Evolutionary conservation across 2,329 filamentous ascomycete genomes (phyloP).

Genomic region (Colletotrichum ledebouriae): DNA sequence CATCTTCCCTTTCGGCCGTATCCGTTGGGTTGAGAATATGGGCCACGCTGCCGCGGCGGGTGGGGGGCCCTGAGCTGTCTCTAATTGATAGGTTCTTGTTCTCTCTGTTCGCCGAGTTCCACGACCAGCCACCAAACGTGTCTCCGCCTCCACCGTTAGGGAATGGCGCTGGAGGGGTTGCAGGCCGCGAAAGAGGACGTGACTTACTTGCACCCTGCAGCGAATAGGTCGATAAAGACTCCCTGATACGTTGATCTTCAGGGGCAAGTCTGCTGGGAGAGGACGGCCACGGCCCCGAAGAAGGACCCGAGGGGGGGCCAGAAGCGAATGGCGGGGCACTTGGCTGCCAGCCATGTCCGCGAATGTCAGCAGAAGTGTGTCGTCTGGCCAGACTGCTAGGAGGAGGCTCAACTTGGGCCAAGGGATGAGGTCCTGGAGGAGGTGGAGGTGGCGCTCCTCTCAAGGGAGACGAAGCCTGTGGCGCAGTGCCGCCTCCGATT

Average conservation of each 20-base stretch:
- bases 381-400: conserved; percentile 81
- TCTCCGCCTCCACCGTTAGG: conserved; percentile 60
- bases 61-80: conserved; percentile 69
- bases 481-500: conserved; percentile 76
- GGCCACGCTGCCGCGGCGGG: conserved; percentile 71
- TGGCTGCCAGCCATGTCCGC: conserved; percentile 84
- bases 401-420: conserved; percentile 72
- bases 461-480: conserved; percentile 80
- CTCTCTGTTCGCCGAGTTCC: conserved; percentile 65
- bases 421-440: conserved; percentile 75
- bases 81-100: conserved; percentile 64
- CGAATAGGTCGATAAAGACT: conserved; percentile 70
- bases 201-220: conserved; percentile 59
- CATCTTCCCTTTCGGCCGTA: conserved; percentile 67
- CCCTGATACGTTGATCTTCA: conserved; percentile 69
- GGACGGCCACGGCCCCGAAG: conserved; percentile 66
- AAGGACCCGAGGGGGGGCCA: conserved; percentile 63
- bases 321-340: conserved; percentile 64
- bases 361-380: conserved; percentile 96
- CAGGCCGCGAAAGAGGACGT: conserved; percentile 63
- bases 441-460: conserved; percentile 75
- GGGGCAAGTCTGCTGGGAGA: conserved; percentile 64
- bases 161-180: conserved; percentile 66
- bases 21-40: conserved; percentile 74
- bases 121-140: conserved; percentile 69